Base-by-base conservation (phyloP, 2,329 filamentous ascomycete genomes). In the Coniochaeta hoffmannii region DNA sequence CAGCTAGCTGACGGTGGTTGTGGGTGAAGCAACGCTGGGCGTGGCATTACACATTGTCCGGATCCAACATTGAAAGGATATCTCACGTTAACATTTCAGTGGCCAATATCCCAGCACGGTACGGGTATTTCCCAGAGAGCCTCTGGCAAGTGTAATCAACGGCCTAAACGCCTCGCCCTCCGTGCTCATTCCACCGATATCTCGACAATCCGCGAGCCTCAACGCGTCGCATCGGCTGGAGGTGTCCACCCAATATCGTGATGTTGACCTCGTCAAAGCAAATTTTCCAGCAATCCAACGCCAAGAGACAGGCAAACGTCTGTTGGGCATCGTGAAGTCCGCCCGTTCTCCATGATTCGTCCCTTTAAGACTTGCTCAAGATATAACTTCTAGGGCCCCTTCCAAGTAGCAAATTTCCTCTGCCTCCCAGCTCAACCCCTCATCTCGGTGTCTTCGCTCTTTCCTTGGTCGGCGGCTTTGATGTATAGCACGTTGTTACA, bases 401-500 rank as follows among this genome's bases (percentile, higher is more conserved):
- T n/a, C n/a, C n/a, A n/a, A n/a, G n/a, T n/a, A 17, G 4, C 51
- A 35, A 22, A n/a, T 24, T 53, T 50, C 35, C 53, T 30, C 12
- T 35, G 26, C 41, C 14, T 41, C 15, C 32, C n/a, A 12, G 19
- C 35, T 53, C 53, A 82, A 58, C 72, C 82, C 17, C 81, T 77
- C 81, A 86, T 85, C 61, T 76, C 79, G n/a, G 76, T 76, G 61
- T 84, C 81, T 41, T 71, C 76, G 26, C 74, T 71, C 54, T 76
- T 74, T 57, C 73, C 76, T 57, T 75, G 68, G 56, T 79, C 78
- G 52, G 80, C 82, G 53, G 76, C 77, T 61, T 82, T 80, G 63
- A 97, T 93, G 88, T 90, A 97, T 50, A 97, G 80, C n/a, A 97
- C 93, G 68, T 97, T 97, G 75, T 97, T 97, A 59, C 63, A 63